Conservation (phyloP, 441 rosid genomes). For the Metrosideros polymorpha region DNA sequence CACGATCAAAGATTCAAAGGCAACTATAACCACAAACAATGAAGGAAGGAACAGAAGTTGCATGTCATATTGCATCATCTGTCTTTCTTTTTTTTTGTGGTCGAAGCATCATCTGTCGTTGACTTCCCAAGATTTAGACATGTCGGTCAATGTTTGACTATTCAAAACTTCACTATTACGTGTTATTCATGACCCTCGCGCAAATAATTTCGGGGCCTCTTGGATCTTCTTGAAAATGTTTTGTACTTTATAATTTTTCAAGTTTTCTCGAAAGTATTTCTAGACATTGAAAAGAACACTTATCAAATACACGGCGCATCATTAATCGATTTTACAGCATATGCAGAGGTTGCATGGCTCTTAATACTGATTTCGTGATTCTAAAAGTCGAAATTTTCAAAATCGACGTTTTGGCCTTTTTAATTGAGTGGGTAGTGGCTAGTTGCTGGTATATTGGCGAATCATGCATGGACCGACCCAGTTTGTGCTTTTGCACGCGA, state of each 20-base stretch:
- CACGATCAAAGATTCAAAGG: no score
- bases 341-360: no score
- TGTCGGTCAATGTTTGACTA: background rate
- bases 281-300: background rate
- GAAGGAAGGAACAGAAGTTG: no score
- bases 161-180: background rate
- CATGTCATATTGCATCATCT: no score
- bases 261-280: background rate
- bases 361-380: no score
- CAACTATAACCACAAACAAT: no score
- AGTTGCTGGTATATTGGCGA: no score
- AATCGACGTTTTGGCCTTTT: background rate
- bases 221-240: background rate
- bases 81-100: no score
- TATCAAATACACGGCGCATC: background rate
- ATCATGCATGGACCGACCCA: background rate
- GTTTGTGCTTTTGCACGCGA: background rate
- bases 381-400: no score
- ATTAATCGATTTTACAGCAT: no score
- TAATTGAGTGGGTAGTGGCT: background rate
- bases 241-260: background rate
- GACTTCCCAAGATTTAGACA: background rate
- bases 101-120: no score
- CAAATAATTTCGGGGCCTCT: background rate
- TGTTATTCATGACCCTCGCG: no score